phyloP scores from a whole-genome alignment of 176 grass and related monocot species.

The Carex parvula region DNA sequence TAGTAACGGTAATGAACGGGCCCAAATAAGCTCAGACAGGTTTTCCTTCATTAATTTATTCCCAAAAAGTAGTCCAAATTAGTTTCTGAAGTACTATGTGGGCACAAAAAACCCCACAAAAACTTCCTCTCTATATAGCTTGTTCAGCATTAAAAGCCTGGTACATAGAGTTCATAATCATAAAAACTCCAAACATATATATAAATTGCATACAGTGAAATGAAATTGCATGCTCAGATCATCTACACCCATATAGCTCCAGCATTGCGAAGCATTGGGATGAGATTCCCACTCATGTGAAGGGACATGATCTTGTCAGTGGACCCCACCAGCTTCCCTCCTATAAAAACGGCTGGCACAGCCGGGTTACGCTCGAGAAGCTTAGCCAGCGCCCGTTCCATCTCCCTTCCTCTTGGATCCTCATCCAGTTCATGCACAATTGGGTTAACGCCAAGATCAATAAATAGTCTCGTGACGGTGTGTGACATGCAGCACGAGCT shows the following conservation, averaged over 20 bases:
- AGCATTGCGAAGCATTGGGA: slow-evolving; percentile 49
- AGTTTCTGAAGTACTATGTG: slow-evolving; percentile 10
- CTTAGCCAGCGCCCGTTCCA: slow-evolving; percentile 40
- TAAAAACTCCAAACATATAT: background rate
- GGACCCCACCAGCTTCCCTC: slow-evolving; percentile 45
- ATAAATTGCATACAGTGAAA: background rate
- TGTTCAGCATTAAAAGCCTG: background rate
- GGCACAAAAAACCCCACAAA: slow-evolving; percentile 6
- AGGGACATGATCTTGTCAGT: slow-evolving; percentile 62
- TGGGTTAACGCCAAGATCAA: slow-evolving; percentile 47
- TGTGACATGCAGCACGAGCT: slow-evolving; percentile 96
- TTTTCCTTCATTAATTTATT: background rate
- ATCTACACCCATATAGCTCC: slow-evolving; percentile 51
- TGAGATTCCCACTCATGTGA: slow-evolving; percentile 42
- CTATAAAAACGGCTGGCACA: slow-evolving; percentile 49
- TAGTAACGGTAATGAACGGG: background rate
- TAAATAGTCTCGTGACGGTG: slow-evolving; percentile 49
- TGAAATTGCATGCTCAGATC: background rate
- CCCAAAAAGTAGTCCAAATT: background rate
- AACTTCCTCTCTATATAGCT: background rate
- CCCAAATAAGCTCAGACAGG: background rate
- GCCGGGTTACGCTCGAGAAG: slow-evolving; percentile 24
- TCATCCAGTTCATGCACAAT: slow-evolving; percentile 43
- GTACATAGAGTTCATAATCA: background rate
- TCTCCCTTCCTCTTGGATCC: slow-evolving; percentile 37